These are phyloP conservation scores for Colletotrichum camelliae DNA, from an alignment of 2,329 filamentous ascomycete genomes.

Conservation along the genomic window DNA sequence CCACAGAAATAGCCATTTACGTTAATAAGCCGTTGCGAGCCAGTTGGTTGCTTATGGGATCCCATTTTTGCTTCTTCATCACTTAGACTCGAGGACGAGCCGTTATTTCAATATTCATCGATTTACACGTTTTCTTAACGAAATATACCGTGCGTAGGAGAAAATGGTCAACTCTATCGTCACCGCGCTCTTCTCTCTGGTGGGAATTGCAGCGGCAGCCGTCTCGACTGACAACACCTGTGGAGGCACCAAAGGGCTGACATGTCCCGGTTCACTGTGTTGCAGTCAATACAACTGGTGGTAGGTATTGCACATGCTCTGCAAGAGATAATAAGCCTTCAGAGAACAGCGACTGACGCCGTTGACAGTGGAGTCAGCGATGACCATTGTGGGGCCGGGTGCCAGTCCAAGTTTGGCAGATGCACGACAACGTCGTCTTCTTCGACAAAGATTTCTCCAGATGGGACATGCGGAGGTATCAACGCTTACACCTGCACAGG, in stretches of 20 bases:
- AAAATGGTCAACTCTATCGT: neutral
- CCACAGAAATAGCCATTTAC: neutral
- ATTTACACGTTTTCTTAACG: neutral
- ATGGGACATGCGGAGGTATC: conserved; percentile 44
- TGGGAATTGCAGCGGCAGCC: neutral
- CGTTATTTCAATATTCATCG: neutral
- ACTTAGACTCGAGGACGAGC: neutral
- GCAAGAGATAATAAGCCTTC: too few species aligned
- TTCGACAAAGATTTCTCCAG: conserved; percentile 20
- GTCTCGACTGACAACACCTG: conserved; percentile 39
- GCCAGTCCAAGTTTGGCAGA: conserved; percentile 1
- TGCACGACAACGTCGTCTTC: neutral
- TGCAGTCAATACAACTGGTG: conserved; percentile 14
- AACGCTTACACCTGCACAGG: conserved; percentile 45
- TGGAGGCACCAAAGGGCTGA: conserved; percentile 41
- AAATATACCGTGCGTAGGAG: neutral
- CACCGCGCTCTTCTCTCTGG: neutral
- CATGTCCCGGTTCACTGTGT: conserved; percentile 31
- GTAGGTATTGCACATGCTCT: neutral
- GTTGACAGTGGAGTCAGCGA: neutral
- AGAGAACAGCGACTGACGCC: neutral
- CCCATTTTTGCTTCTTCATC: neutral
- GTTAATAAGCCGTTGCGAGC: neutral
- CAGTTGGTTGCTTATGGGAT: neutral
- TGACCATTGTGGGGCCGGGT: conserved; percentile 6